Base-by-base conservation (phyloP, 2,329 filamentous ascomycete genomes). In the Arthrinium phaeospermum region DNA sequence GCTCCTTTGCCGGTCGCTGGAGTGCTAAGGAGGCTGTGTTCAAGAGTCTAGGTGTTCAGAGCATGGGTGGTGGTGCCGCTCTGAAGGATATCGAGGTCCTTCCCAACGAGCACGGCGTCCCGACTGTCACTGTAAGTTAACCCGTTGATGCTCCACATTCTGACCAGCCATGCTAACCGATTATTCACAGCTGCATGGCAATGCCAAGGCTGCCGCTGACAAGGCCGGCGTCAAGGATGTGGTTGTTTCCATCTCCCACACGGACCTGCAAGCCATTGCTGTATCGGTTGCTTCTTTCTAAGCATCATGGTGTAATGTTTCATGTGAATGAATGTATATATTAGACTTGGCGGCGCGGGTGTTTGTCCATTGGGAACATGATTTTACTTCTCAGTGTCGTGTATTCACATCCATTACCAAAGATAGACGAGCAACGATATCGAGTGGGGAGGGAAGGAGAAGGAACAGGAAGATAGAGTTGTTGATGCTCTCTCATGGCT, bases 1-100 rank as follows among this genome's bases (percentile, higher is more conserved):
- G 95, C 76, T 97, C 94, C 70, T 99, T 98, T 83, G 94, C 96
- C 6, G 96, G 96, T 69, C 91, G 95, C 77, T 99, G 96, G 96
- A 96, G 93, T 79, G 96, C 96, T 47, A 99, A 99, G 87, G 96
- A 99, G 85, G 96, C 96, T 41, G 95, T 99, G 0, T 99, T 99
- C 89, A 99, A 99, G 90, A 95, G 94, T 49, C 88, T 99, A 19
- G 95, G 95, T 76, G 95, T 98, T 16, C 85, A 89, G 77, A 93
- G 95, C 83, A 92, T 93, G 84, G 96, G 96, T 74, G 95, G 93
- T 13, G 96, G 97, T 75, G 96, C 96, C 73, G 88, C 94, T 22
- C 83, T 99, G 84, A 96, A 92, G 86, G 95, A 98, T 57, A 99
- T 99, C 85, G 97, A 99, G 85, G 96, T 99, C 78, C 83, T 90